A percentile compares a stretch with the other conserved stretches of the same genome.
These are phyloP conservation scores for Talaromyces piceae DNA, from an alignment of 2,329 filamentous ascomycete genomes.

Conservation along the genomic window DNA sequence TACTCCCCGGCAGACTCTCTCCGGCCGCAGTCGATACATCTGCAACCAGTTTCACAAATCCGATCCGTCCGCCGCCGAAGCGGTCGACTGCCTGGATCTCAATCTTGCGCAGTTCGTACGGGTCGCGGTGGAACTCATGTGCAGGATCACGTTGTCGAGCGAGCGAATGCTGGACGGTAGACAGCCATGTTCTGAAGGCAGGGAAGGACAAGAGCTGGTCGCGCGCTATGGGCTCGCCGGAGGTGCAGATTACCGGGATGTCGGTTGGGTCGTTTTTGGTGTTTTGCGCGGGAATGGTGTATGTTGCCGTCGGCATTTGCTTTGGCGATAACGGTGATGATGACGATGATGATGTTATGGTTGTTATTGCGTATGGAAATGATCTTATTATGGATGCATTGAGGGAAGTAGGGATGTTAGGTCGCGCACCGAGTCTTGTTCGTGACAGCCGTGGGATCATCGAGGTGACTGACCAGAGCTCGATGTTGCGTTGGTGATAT, in stretches of 20 bases:
- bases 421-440: background rate
- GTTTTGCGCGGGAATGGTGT: slow-evolving; percentile 5
- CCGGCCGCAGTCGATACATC: slow-evolving; percentile 46
- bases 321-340: too few species aligned
- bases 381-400: background rate
- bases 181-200: slow-evolving; percentile 50
- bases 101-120: slow-evolving; percentile 46
- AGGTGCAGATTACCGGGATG: slow-evolving; percentile 2
- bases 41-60: slow-evolving; percentile 51
- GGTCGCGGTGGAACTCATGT: slow-evolving; percentile 46
- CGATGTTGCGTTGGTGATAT: too few species aligned
- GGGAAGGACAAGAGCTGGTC: slow-evolving; percentile 44
- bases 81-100: slow-evolving; percentile 49
- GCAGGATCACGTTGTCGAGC: slow-evolving; percentile 36
- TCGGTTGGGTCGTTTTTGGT: background rate
- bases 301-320: slow-evolving; percentile 5
- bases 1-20: slow-evolving; percentile 47
- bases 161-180: slow-evolving; percentile 43
- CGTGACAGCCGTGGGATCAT: background rate
- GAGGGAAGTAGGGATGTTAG: background rate
- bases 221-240: slow-evolving; percentile 31
- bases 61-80: slow-evolving; percentile 43
- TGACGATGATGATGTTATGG: too few species aligned
- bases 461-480: too few species aligned
- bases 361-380: too few species aligned